A percentile compares a stretch with the other conserved stretches of the same genome.
phyloP scores from a whole-genome alignment of 202 grass and related monocot species.

The Hordeum pubiflorum region DNA sequence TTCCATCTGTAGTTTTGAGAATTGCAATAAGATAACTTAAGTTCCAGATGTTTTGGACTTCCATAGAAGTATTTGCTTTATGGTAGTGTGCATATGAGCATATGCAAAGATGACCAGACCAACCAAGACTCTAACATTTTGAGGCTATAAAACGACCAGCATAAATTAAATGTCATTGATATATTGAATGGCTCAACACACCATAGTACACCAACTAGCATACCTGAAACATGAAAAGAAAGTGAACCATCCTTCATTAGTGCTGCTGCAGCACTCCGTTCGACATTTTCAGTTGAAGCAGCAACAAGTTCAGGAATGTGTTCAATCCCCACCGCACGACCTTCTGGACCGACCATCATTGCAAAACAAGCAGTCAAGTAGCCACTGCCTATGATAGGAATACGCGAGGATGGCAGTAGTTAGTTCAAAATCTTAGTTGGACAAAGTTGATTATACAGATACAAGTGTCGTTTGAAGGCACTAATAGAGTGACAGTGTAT shows the following conservation, averaged over 20 bases:
- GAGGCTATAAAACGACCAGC: neutral
- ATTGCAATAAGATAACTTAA: neutral
- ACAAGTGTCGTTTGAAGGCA: neutral
- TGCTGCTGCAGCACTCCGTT: constrained; percentile 58
- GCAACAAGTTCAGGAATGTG: constrained; percentile 84
- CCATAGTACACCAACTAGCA: neutral
- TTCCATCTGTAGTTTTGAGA: constrained; percentile 52
- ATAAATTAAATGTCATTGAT: neutral
- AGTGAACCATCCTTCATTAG: constrained; percentile 56
- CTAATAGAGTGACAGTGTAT: neutral
- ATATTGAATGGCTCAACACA: neutral
- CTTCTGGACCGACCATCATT: constrained; percentile 81
- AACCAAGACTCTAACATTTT: neutral
- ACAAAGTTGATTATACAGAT: neutral
- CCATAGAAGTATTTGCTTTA: neutral
- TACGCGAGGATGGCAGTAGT: neutral
- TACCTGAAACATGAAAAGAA: constrained; percentile 74
- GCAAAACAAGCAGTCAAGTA: constrained; percentile 92
- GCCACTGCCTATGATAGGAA: constrained; percentile 53
- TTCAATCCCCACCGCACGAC: constrained; percentile 67
- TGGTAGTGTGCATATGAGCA: neutral
- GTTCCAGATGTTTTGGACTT: neutral
- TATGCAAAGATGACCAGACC: neutral
- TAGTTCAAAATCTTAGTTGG: neutral
- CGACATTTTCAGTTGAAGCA: constrained; percentile 58